Evolutionary conservation across 306 rosid genomes (phyloP), one percentile per base, ranked within the genome.

Genomic region (Lagenaria siceraria): DNA sequence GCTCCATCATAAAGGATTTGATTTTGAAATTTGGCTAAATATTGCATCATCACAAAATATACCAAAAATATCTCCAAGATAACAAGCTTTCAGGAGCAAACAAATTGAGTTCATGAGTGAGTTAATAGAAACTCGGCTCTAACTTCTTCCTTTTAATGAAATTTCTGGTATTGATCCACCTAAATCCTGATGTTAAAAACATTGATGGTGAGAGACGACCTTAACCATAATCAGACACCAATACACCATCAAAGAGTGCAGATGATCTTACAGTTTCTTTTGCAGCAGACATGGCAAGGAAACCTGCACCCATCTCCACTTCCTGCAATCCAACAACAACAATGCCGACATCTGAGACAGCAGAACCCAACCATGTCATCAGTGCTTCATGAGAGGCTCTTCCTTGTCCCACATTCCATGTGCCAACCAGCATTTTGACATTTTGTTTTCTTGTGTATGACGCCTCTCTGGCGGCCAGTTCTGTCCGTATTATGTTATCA

Each of bases 341-440:
- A 84, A 96, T 89, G 78, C 99, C 98, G 75, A 92, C 98, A 82
- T 96, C 99, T 6, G 92, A 86, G 65, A 80, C 92, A 65, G 84
- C 80, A 58, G 99, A 96, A 77, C 98, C 99, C 86, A 96, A 80
- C 99, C 99, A 96, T 8, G 96, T 86, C 85, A 82, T 65, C 58
- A 96, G 91, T 27, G 98, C 42, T 31, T 92, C 97, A 27, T 92
- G 92, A 22, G 93, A 87, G 51, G 99, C 89, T 88, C 96, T 92
- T 81, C 98, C 98, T 88, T 96, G 99, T 71, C 99, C 99, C 22
- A 96, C 99, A 81, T 96, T 96, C 99, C 99, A 96, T 79, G 99
- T 86, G 66, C 99, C 99, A 77, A 92, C 86, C 74, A 92, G 81
- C 80, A 96, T 92, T 88, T 84, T 89, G 63, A 92, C 87, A 79